Base-by-base conservation (phyloP, 2,329 filamentous ascomycete species). In the Byssothecium circinans region DNA sequence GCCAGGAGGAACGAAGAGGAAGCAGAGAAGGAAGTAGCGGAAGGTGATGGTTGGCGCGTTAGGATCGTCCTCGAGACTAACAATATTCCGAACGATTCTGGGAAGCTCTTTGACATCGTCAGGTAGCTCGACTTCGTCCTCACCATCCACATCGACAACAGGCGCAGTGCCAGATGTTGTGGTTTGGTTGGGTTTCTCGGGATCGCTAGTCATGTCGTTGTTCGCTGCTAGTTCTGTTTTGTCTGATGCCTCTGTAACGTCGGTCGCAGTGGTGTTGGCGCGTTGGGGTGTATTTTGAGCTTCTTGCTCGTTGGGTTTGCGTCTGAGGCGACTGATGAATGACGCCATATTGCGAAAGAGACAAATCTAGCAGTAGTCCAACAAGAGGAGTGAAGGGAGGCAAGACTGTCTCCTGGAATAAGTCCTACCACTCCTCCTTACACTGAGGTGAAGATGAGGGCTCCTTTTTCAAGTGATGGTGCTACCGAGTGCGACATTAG, bases 1-100 rank as follows among this genome's bases (percentile, higher is more conserved):
- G 2, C 81, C 81, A 0, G 81, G 80, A 1, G 77, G 72, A 36
- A 83, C 76, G 56, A 83, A 83, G 15, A 84, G 50, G 45, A 80
- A 62, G 4, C 77, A 74, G 19, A 84, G 68, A 19, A 84, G 42
- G 56, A 83, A 81, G 57, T 82, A 84, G 20, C 81, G 78, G 53
- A 84, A 84, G 1, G 81, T 84, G 18, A 84, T 69, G 11, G 79
- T 82, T 1, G 79, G 78, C 22, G 81, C 68, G 2, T 69, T 75
- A 0, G 81, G 74, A 56, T 84, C 80, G 57, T 85, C 81, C 17
- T 76, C 74, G 49, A 84, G 71, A 57, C 76, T 81, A 54, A 84
- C 80, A 34, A 83, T 74, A 19, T 79, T 75, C 34, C 81, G 78
- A 12, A 83, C 81, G 50, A 81, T 75, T 42, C 73, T 68, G 4